Conservation (phyloP, 257 asterid species). For the Salvia miltiorrhiza region DNA sequence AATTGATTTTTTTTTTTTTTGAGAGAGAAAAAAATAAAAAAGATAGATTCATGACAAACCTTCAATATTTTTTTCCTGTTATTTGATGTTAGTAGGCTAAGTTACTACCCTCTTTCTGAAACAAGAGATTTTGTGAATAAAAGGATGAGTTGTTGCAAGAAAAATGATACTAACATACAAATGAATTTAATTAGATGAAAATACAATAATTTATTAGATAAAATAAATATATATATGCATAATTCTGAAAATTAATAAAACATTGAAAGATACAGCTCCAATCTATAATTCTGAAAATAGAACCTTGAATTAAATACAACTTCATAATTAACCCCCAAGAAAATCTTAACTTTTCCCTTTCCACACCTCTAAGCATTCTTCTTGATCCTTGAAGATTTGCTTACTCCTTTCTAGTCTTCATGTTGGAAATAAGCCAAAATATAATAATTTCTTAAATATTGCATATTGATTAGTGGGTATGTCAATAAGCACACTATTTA, state of each 20-base stretch:
- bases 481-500: no score
- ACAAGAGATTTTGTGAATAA: neutral
- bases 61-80: neutral
- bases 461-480: no score
- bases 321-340: neutral
- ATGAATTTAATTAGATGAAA: neutral
- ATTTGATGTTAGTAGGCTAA: neutral
- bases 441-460: no score
- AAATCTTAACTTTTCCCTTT: neutral
- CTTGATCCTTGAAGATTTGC: neutral
- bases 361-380: neutral
- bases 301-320: neutral
- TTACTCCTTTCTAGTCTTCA: neutral
- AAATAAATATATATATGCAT: neutral
- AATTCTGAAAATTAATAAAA: neutral
- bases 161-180: neutral
- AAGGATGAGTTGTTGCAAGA: neutral
- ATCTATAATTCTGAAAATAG: neutral
- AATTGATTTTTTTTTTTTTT: no score
- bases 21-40: no score
- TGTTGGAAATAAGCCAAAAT: no score
- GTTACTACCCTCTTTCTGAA: neutral
- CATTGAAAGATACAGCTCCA: neutral
- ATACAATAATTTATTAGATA: neutral
- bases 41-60: neutral